A percentile compares a stretch with the other conserved stretches of the same genome.
Conservation (phyloP, 2,329 filamentous ascomycete genomes). For the Cladosporium velox region DNA sequence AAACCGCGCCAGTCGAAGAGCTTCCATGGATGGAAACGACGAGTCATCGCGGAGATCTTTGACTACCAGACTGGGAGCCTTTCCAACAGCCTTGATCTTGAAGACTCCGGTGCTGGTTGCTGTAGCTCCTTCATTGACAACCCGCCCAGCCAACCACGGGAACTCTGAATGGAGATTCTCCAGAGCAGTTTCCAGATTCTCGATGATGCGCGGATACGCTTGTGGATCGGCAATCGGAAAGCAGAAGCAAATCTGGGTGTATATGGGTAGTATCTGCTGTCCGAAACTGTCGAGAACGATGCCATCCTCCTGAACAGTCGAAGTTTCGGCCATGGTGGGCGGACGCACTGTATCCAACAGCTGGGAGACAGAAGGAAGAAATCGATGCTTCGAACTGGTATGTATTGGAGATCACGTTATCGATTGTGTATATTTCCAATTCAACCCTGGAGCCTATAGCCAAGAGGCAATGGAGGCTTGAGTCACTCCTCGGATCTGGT, state of each 20-base stretch:
- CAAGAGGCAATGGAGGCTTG: not conserved
- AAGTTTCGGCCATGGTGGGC: not conserved
- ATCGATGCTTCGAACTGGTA: not conserved
- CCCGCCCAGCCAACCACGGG: constrained; percentile 52
- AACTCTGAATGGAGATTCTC: constrained; percentile 43
- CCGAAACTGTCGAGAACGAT: constrained; percentile 45
- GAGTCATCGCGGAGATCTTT: constrained; percentile 47
- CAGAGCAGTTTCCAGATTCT: constrained; percentile 33
- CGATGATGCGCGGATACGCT: constrained; percentile 29
- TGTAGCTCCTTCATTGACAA: constrained; percentile 40
- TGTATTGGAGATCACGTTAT: not conserved
- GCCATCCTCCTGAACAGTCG: not conserved
- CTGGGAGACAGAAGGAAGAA: not conserved
- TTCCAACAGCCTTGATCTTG: constrained; percentile 43
- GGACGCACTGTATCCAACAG: too few species aligned
- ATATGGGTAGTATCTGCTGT: constrained; percentile 47
- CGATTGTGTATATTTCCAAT: not conserved
- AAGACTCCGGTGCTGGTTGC: constrained; percentile 38
- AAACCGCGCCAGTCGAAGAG: constrained; percentile 11
- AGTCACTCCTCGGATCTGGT: not conserved
- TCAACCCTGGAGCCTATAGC: not conserved
- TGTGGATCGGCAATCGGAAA: constrained; percentile 38
- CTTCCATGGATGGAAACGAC: constrained; percentile 42
- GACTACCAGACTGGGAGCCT: constrained; percentile 42
- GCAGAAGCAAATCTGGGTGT: constrained; percentile 49